Conservation (phyloP, 176 grass and related monocot species). For the Pharus latifolius region DNA sequence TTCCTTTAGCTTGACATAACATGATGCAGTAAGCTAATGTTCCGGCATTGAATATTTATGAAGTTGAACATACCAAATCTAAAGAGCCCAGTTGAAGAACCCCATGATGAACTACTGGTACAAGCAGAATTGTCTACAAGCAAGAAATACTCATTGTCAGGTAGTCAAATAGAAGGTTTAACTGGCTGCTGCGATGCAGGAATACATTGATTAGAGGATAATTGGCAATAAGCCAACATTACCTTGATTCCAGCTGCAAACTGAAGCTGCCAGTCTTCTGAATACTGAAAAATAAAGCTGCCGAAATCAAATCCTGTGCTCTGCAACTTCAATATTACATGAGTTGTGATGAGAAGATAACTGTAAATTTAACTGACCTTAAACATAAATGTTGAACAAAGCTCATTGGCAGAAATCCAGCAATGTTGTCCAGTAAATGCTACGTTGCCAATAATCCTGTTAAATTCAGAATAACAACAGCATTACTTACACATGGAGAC, state of each 20-base stretch:
- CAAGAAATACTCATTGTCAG: slow-evolving; percentile 12
- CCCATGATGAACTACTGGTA: slow-evolving; percentile 43
- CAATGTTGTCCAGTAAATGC: slow-evolving; percentile 35
- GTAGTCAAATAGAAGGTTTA: slow-evolving; percentile 11
- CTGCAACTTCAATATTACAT: slow-evolving; percentile 10
- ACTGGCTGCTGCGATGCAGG: not conserved
- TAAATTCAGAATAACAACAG: slow-evolving; percentile 7
- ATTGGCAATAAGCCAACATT: not conserved
- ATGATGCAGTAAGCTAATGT: not conserved
- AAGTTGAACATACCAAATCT: slow-evolving; percentile 35
- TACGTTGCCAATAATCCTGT: slow-evolving; percentile 57
- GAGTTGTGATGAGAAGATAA: not conserved
- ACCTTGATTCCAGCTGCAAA: slow-evolving; percentile 66
- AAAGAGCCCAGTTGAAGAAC: slow-evolving; percentile 66
- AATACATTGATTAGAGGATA: not conserved
- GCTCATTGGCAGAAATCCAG: slow-evolving; percentile 44
- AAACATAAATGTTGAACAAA: slow-evolving; percentile 5
- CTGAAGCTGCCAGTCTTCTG: slow-evolving; percentile 47
- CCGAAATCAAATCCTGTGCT: slow-evolving; percentile 1
- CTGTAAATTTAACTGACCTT: slow-evolving; percentile 32
- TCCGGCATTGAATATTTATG: not conserved
- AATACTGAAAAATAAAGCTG: slow-evolving; percentile 31
- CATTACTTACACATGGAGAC: not conserved
- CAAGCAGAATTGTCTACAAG: slow-evolving; percentile 60
- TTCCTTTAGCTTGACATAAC: not conserved